These are phyloP conservation scores for Blastobotrys americana DNA, from an alignment of 805 yeast genomes.

Conservation along the genomic window DNA sequence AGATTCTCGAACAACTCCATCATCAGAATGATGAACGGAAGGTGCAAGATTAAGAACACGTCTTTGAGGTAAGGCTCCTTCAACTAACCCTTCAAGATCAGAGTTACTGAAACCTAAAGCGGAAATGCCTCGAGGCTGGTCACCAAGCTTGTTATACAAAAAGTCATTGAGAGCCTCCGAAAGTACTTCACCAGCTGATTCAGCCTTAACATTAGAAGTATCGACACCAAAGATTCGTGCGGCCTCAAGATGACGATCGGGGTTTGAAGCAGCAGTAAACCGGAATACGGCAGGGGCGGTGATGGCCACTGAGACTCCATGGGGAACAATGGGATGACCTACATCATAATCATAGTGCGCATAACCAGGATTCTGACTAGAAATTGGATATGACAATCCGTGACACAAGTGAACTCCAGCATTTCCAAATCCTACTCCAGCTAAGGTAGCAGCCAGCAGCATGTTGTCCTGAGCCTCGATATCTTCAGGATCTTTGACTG, in stretches of 20 bases:
- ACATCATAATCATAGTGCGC: slow-evolving; percentile 33
- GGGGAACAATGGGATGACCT: slow-evolving; percentile 38
- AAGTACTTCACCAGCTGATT: slow-evolving; percentile 34
- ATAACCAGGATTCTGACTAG: slow-evolving; percentile 33
- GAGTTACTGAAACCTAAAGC: slow-evolving; percentile 30
- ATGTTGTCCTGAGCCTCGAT: slow-evolving; percentile 37
- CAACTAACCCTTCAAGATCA: slow-evolving; percentile 32
- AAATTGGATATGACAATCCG: slow-evolving; percentile 36
- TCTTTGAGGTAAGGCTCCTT: slow-evolving; percentile 35
- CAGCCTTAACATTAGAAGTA: slow-evolving; percentile 29
- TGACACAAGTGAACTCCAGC: slow-evolving; percentile 40
- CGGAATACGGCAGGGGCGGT: slow-evolving; percentile 39
- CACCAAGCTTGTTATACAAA: slow-evolving; percentile 29
- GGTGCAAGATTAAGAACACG: slow-evolving; percentile 35
- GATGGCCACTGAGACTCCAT: slow-evolving; percentile 40
- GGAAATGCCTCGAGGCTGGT: slow-evolving; percentile 33
- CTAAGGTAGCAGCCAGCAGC: slow-evolving; percentile 39
- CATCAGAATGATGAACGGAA: slow-evolving; percentile 24
- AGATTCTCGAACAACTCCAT: slow-evolving; percentile 25
- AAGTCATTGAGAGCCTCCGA: slow-evolving; percentile 32
- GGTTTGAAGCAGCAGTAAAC: slow-evolving; percentile 35
- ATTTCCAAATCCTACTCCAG: slow-evolving; percentile 41
- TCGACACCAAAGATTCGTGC: slow-evolving; percentile 34
- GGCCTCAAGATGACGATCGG: slow-evolving; percentile 33
- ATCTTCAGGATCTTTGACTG: slow-evolving; percentile 36